Percentiles rank a stretch among this genome's conserved stretches.
Evolutionary conservation across 345 rosid genomes (phyloP).

Genomic region (Acer saccharum): DNA sequence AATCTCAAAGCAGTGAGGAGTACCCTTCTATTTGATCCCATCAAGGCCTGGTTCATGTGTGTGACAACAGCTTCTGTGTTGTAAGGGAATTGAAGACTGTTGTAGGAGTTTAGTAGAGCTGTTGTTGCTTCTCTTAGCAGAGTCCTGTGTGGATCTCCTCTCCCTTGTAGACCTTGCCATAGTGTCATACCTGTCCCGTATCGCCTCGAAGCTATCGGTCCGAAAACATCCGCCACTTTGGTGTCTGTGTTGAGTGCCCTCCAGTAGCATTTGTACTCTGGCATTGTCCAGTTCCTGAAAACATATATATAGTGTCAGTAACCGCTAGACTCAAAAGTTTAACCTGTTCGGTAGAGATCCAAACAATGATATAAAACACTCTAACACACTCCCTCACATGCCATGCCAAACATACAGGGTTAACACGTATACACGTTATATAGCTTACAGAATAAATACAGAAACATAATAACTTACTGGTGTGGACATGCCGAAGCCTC

Average conservation of each 20-base stretch:
- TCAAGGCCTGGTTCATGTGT: conserved; percentile 57
- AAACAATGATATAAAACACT: no score
- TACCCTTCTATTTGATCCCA: conserved; percentile 50
- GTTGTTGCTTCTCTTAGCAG: conserved; percentile 82
- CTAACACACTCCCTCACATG: no score
- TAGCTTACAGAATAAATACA: no score
- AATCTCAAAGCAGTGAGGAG: conserved; percentile 66
- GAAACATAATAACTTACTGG: conserved; percentile 48
- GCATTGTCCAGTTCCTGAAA: conserved; percentile 64
- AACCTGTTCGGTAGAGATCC: no score
- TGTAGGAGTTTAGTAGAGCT: conserved; percentile 82
- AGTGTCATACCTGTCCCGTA: conserved; percentile 70
- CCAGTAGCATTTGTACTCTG: conserved; percentile 85
- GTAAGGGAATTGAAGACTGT: conserved; percentile 63
- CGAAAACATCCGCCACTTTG: conserved; percentile 71
- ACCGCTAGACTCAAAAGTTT: no score
- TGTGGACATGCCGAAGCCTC: conserved; percentile 82
- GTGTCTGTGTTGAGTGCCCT: conserved; percentile 59
- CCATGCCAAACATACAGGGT: no score
- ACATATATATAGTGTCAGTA: background rate
- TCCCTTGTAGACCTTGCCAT: conserved; percentile 60
- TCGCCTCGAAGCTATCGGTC: conserved; percentile 49
- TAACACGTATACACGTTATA: no score
- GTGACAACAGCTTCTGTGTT: conserved; percentile 47
- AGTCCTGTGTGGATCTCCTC: conserved; percentile 75